These are phyloP conservation scores for Corylus heterophylla DNA, from an alignment of 306 rosid genomes.

Conservation along the genomic window DNA sequence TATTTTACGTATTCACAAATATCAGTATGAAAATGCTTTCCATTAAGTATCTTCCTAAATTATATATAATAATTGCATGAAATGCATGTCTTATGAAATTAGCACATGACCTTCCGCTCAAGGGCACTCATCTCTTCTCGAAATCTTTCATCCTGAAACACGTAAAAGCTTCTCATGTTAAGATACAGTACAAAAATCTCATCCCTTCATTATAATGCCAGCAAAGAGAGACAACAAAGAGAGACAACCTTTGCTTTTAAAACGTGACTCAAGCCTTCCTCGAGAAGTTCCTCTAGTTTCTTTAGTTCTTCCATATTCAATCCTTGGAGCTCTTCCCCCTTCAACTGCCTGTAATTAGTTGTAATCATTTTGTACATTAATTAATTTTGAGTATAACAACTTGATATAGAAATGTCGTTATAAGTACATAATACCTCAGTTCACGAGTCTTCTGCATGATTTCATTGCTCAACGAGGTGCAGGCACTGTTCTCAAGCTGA, in stretches of 20 bases:
- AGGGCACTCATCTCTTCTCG: slow-evolving; percentile 19
- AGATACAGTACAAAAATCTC: slow-evolving; percentile 6
- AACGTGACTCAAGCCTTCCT: slow-evolving; percentile 25
- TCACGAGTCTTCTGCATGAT: slow-evolving; percentile 32
- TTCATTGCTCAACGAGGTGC: slow-evolving; percentile 21
- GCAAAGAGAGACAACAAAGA: neutral
- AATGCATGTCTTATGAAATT: neutral
- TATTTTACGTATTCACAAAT: too few relatives aligned
- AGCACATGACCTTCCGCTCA: slow-evolving; percentile 31
- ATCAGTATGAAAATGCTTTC: too few relatives aligned
- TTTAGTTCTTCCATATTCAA: slow-evolving; percentile 26
- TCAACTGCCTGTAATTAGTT: slow-evolving; percentile 26
- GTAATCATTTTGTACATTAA: neutral
- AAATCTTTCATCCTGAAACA: slow-evolving; percentile 33
- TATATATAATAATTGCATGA: neutral
- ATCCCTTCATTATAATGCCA: neutral
- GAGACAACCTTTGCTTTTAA: slow-evolving; percentile 25
- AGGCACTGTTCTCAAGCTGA: slow-evolving; percentile 26
- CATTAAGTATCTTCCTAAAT: neutral
- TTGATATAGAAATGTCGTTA: neutral
- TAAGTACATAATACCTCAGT: slow-evolving; percentile 22
- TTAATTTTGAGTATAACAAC: neutral
- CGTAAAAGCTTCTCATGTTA: neutral
- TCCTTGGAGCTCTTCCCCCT: slow-evolving; percentile 39
- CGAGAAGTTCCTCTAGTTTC: slow-evolving; percentile 23